These are phyloP conservation scores for Smithsoniella earleae DNA, from an alignment of 163 green algal species.

Conservation along the genomic window DNA sequence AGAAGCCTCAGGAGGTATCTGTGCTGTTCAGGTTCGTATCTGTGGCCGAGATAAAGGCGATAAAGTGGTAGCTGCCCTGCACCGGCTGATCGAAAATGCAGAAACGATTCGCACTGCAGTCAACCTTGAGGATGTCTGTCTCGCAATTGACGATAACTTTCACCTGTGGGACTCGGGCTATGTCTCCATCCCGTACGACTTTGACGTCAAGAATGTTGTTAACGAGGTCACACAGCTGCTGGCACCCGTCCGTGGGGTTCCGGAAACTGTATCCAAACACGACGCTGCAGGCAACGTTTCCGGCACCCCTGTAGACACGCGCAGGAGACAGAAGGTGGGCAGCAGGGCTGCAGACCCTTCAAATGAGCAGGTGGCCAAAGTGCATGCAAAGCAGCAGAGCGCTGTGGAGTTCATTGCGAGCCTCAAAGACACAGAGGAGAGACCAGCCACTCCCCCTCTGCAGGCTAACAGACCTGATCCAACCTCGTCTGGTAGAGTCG, in stretches of 20 bases:
- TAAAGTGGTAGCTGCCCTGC: conserved; percentile 32
- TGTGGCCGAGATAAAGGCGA: conserved; percentile 24
- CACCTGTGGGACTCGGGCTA: conserved; percentile 63
- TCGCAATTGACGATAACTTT: conserved; percentile 65
- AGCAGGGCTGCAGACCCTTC: not conserved
- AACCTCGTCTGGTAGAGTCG: not conserved
- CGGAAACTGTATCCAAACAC: not conserved
- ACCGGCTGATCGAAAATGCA: conserved; percentile 51
- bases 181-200: conserved; percentile 56
- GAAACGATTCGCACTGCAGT: conserved; percentile 47
- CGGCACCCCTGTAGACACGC: not conserved
- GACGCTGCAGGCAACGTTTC: not conserved
- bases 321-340: not conserved
- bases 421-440: not conserved
- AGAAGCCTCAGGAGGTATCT: not conserved
- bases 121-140: conserved; percentile 49
- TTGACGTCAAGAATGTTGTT: conserved; percentile 16
- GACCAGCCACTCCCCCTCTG: not conserved
- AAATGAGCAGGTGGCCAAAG: not conserved
- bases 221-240: conserved; percentile 6
- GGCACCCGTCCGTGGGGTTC: not conserved
- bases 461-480: not conserved
- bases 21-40: too few relatives aligned
- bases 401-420: conserved; percentile 11
- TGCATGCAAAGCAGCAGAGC: conserved; percentile 1